phyloP scores from a whole-genome alignment of 495 filamentous ascomycete species.

The Cladorrhinum samala region DNA sequence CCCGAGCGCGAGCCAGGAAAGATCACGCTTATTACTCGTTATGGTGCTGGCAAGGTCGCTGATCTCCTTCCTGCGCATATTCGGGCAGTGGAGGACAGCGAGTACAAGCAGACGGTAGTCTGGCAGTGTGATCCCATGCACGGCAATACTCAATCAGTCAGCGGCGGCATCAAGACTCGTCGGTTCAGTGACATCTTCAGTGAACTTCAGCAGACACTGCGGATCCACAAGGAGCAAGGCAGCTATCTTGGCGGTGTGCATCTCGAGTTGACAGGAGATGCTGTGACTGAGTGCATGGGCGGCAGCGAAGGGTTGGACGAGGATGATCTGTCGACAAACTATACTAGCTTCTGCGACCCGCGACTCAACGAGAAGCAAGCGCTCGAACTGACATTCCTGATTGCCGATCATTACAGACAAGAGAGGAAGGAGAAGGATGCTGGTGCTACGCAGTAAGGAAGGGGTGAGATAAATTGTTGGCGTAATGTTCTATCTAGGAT shows the following conservation, averaged over 20 bases:
- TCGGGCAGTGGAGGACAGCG: conserved; percentile 65
- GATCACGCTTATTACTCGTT: conserved; percentile 92
- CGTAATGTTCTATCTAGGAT: no score
- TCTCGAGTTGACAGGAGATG: conserved; percentile 89
- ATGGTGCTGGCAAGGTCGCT: conserved; percentile 70
- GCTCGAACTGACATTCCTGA: conserved; percentile 86
- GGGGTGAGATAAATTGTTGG: no score
- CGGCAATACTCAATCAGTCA: conserved; percentile 70
- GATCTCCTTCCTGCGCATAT: conserved; percentile 75
- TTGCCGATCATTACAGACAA: conserved; percentile 68
- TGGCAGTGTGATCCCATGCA: conserved; percentile 99
- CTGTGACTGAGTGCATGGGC: conserved; percentile 92
- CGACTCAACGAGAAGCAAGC: conserved; percentile 96
- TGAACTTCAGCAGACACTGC: conserved; percentile 71
- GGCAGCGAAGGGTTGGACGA: conserved; percentile 83
- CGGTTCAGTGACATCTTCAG: conserved; percentile 79
- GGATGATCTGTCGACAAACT: conserved; percentile 78
- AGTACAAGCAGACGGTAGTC: conserved; percentile 69
- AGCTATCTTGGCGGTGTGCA: conserved; percentile 91
- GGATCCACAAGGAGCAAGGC: conserved; percentile 74
- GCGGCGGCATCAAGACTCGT: conserved; percentile 77
- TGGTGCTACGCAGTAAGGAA: no score
- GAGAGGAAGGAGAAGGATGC: conserved; percentile 25
- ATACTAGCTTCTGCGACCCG: conserved; percentile 94
- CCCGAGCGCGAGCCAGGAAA: conserved; percentile 76